Evolutionary conservation across 768 basidiomycete genomes (phyloP), one percentile per base, ranked within the genome.

Genomic region (Sarcodon aspratus): DNA sequence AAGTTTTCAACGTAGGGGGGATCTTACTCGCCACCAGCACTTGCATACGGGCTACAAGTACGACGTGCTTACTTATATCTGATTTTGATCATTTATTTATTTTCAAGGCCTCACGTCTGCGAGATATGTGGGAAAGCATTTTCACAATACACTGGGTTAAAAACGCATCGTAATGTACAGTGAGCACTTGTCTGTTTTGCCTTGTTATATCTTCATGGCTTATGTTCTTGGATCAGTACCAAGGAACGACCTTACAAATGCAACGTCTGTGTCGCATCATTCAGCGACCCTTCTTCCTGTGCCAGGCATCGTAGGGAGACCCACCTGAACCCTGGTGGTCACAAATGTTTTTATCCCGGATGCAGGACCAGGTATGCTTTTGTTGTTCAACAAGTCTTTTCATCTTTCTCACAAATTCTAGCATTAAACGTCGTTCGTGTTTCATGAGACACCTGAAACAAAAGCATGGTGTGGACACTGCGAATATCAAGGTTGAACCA

Each of bases 251-350:
- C 81, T 1, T 72, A 69, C 54, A 47, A 46, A 6, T 87, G 85
- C 55, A 67, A 65, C 11, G 64, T 72, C 38, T 85, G 83, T 56
- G 49, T 47, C 9, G 66, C 72, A 32, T 61, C 66, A 11, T 86
- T 86, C 54, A 76, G 76, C 11, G 84, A 86, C 55, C 83, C 81
- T 9, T 85, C 84, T 0, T 85, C 84, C 42, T 67, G 79, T 53
- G 66, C 75, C 32, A 78, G 84, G 8, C 84, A 86, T 55, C 68
- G 71, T 48, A 76, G 73, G 57, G 82, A 85, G 61, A 73, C 67
- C 2, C 83, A 85, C 56, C 54, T 59, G 13, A 60, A 42, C 10
- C 42, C 48, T 36, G 21, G 42, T 11, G 51, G 49, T 1, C 54
- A 47, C 50, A 47, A 50, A 12, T 61, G 59, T 34, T 43, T 47